Conservation (phyloP, 768 basidiomycete genomes). For the Collybia sp. region DNA sequence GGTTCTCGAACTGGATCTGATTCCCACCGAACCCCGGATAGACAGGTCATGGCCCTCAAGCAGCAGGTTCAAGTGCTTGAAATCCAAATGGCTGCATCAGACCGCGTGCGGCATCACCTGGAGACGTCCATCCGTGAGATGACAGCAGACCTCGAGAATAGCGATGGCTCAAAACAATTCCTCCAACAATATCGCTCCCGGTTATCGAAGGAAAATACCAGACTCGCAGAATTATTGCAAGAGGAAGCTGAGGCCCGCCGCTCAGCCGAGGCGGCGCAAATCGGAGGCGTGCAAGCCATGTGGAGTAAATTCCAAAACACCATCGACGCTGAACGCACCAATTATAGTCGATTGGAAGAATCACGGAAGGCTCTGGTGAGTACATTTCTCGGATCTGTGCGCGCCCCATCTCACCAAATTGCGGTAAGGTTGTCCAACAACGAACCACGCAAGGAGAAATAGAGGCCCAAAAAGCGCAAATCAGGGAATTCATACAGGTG, state of each 20-base stretch:
- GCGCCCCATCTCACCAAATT: neutral
- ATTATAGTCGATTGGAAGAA: slow-evolving; percentile 61
- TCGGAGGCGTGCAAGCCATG: slow-evolving; percentile 59
- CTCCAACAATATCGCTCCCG: slow-evolving; percentile 53
- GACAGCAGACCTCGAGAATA: slow-evolving; percentile 55
- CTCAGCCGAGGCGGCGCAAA: slow-evolving; percentile 56
- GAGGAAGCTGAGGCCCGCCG: slow-evolving; percentile 63
- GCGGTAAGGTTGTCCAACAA: slow-evolving; percentile 59
- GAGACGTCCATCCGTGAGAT: slow-evolving; percentile 56
- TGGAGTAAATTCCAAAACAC: slow-evolving; percentile 63
- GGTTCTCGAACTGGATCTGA: slow-evolving; percentile 27
- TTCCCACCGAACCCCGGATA: slow-evolving; percentile 29
- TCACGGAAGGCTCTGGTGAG: slow-evolving; percentile 66
- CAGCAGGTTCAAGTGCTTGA: slow-evolving; percentile 67
- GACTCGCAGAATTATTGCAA: slow-evolving; percentile 49
- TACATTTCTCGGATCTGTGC: slow-evolving; percentile 2
- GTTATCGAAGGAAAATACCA: slow-evolving; percentile 51
- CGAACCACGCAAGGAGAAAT: slow-evolving; percentile 59
- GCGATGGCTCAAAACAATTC: slow-evolving; percentile 62
- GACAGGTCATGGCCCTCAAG: slow-evolving; percentile 46
- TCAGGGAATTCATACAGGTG: slow-evolving; percentile 50
- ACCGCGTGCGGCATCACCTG: slow-evolving; percentile 61
- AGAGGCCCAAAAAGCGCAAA: slow-evolving; percentile 57
- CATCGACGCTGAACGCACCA: slow-evolving; percentile 55
- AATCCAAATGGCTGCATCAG: slow-evolving; percentile 63